Percentiles rank a stretch among this genome's conserved stretches.
These are phyloP conservation scores for Heracleum sosnowskyi DNA, from an alignment of 129 eudicot species.

Conservation along the genomic window DNA sequence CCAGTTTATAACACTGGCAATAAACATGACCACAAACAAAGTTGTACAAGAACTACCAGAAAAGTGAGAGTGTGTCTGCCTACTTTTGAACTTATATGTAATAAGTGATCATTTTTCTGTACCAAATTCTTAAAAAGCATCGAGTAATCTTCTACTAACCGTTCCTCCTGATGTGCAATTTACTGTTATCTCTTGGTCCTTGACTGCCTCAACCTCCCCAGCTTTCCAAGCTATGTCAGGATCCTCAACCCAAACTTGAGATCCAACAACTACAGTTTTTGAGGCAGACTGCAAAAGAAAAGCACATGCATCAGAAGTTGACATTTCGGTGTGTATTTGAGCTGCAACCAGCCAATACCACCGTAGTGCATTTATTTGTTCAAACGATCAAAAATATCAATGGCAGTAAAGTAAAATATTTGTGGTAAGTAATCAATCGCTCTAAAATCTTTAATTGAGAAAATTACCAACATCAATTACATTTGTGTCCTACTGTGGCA, in stretches of 20 bases:
- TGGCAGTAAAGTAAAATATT: too few relatives aligned
- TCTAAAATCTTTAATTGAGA: too few relatives aligned
- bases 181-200: slow-evolving; percentile 52
- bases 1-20: neutral
- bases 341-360: neutral
- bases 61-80: too few relatives aligned
- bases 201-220: slow-evolving; percentile 62
- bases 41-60: neutral
- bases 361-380: neutral
- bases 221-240: slow-evolving; percentile 77
- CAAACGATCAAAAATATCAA: neutral
- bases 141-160: slow-evolving; percentile 30
- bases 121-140: neutral
- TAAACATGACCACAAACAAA: neutral
- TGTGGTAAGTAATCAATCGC: too few relatives aligned
- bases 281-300: slow-evolving; percentile 43
- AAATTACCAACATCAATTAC: neutral
- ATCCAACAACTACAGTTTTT: slow-evolving; percentile 46
- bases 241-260: slow-evolving; percentile 95
- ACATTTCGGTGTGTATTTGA: neutral
- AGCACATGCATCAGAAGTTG: neutral
- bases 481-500: neutral
- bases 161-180: slow-evolving; percentile 48
- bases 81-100: neutral
- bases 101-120: neutral